Conservation (phyloP, 2,329 filamentous ascomycete species). For the Pseudogymnoascus sp. region DNA sequence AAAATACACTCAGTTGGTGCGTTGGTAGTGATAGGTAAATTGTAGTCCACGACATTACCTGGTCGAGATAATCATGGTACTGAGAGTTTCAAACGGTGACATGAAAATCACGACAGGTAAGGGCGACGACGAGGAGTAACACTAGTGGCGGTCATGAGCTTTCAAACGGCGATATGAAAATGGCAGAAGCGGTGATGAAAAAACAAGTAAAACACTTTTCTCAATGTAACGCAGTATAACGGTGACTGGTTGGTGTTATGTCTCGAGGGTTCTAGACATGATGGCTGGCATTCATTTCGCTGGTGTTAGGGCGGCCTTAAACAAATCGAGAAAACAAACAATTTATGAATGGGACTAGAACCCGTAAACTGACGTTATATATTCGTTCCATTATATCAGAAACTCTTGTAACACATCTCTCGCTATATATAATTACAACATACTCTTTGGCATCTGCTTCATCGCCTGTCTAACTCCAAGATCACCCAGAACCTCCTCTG, state of each 20-base stretch:
- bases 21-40: too few species aligned
- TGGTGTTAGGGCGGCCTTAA: too few species aligned
- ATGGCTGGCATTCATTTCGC: too few species aligned
- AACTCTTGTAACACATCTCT: not conserved
- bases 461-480: conserved; percentile 78
- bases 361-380: not conserved
- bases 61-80: not conserved
- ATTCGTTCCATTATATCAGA: not conserved
- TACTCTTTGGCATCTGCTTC: conserved; percentile 77
- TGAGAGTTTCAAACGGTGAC: not conserved
- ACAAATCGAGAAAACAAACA: too few species aligned
- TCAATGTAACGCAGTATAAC: too few species aligned
- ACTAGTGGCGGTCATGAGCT: not conserved
- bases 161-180: not conserved
- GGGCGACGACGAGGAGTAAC: not conserved
- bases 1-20: too few species aligned
- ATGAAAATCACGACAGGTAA: not conserved
- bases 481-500: conserved; percentile 77
- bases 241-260: too few species aligned
- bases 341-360: too few species aligned
- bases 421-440: conserved; percentile 49
- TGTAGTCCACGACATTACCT: not conserved
- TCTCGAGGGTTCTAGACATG: too few species aligned
- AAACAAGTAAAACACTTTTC: too few species aligned
- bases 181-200: not conserved